Conservation (phyloP, 1,284 basidiomycete species). For the Apiotrichum domesticum region DNA sequence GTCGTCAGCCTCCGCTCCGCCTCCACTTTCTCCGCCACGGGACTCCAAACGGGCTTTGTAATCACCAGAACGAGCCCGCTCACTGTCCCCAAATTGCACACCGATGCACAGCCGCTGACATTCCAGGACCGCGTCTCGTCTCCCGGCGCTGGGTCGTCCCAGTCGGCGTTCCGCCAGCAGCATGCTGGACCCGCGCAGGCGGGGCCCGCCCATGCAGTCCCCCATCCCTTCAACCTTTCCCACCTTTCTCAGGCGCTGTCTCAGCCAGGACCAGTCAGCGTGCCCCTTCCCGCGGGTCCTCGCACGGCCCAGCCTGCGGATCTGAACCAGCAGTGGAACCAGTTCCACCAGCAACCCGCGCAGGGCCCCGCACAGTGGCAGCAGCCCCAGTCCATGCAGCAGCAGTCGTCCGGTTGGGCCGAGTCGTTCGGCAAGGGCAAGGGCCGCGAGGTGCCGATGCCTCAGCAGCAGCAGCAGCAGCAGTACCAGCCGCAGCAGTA, state of each 20-base stretch:
- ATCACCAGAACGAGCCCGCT: not conserved
- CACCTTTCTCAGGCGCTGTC: slow-evolving; percentile 36
- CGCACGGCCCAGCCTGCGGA: slow-evolving; percentile 5
- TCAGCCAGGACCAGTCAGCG: slow-evolving; percentile 12
- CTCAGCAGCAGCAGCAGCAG: slow-evolving; percentile 4
- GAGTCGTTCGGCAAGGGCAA: slow-evolving; percentile 24
- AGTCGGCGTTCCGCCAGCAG: slow-evolving; percentile 14
- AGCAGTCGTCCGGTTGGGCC: slow-evolving; percentile 5
- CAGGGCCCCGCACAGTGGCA: slow-evolving; percentile 17
- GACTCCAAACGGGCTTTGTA: not conserved
- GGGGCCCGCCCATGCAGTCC: slow-evolving; percentile 11
- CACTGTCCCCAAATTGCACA: not conserved
- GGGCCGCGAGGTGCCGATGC: slow-evolving; percentile 13
- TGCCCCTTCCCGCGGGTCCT: slow-evolving; percentile 1
- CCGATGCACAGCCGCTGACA: slow-evolving; percentile 2
- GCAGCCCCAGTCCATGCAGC: not conserved
- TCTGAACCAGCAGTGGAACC: slow-evolving; percentile 13
- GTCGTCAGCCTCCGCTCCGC: not conserved
- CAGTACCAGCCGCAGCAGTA: slow-evolving; percentile 4
- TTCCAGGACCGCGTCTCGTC: slow-evolving; percentile 11
- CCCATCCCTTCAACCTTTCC: slow-evolving; percentile 44
- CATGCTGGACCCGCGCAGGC: slow-evolving; percentile 2
- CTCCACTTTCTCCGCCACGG: not conserved
- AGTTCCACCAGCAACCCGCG: slow-evolving; percentile 6
- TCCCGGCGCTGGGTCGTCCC: slow-evolving; percentile 11